phyloP scores from a whole-genome alignment of 768 basidiomycete genomes.

The Boletus vermiculosoides region DNA sequence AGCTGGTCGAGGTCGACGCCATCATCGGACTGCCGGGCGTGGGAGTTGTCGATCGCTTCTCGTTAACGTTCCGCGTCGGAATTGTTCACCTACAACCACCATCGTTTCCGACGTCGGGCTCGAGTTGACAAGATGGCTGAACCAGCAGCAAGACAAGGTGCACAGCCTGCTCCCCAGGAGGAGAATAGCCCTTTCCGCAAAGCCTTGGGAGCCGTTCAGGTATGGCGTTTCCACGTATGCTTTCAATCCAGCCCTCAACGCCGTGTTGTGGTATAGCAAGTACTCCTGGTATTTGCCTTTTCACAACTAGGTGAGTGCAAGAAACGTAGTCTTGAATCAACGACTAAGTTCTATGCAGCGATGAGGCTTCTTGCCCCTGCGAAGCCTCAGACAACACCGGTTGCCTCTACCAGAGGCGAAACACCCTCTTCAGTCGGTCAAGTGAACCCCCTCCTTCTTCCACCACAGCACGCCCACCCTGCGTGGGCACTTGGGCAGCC shows the following conservation, averaged over 20 bases:
- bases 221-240: slow-evolving; percentile 23
- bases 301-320: slow-evolving; percentile 57
- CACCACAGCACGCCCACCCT: slow-evolving; percentile 52
- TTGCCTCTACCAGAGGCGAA: slow-evolving; percentile 23
- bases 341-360: slow-evolving; percentile 32
- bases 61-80: neutral
- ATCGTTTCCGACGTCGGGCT: neutral
- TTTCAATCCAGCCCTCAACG: slow-evolving; percentile 3
- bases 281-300: slow-evolving; percentile 61
- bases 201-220: slow-evolving; percentile 43
- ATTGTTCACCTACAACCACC: slow-evolving; percentile 3
- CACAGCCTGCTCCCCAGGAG: slow-evolving; percentile 22
- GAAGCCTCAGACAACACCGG: slow-evolving; percentile 34
- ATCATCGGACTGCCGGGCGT: slow-evolving; percentile 10
- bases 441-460: slow-evolving; percentile 47
- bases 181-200: slow-evolving; percentile 39
- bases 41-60: slow-evolving; percentile 21
- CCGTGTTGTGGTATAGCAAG: slow-evolving; percentile 49
- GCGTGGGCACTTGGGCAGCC: slow-evolving; percentile 62
- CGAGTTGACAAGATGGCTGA: slow-evolving; percentile 24
- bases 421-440: slow-evolving; percentile 20
- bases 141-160: slow-evolving; percentile 21
- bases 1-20: slow-evolving; percentile 24
- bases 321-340: neutral
- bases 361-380: slow-evolving; percentile 43